Evolutionary conservation across 805 yeast species (phyloP), one percentile per base, ranked within the genome.

Genomic region (Ogataea paraovalis): DNA sequence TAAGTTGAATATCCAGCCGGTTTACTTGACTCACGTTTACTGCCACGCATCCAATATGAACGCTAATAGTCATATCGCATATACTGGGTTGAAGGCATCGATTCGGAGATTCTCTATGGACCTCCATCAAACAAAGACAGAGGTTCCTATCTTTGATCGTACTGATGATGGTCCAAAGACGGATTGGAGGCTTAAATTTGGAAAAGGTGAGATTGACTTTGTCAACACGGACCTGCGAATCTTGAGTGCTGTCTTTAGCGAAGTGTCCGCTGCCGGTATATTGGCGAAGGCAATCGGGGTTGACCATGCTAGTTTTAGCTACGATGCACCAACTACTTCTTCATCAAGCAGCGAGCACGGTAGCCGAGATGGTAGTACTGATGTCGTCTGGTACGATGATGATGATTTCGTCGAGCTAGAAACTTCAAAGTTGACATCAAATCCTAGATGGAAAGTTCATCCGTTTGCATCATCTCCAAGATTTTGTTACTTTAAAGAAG

Each of bases 341-440:
- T 43, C 57, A 1, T 54, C 62, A 1, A 49, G 55, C 3, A 43
- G 39, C 20, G 58, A 51, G 2, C 42, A 41, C 25, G 16, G 14
- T 4, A 25, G 43, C 34, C 36, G 44, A 5, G 41, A 39, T n/a
- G 59, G 53, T 2, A 27, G 39, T 3, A 41, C 48, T 30, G 60
- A 56, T 38, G 39, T 50, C 22, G 50, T 46, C 2, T 90, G 97
- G 97, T 71, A 79, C 42, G 95, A 89, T 58, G 66, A 71, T 20
- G 85, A 85, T 48, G 97, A 90, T 61, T 90, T 78, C 55, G 69
- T 78, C 10, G 97, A 90, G 55, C 59, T 89, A 39, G 87, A 85
- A 49, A 68, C 73, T 42, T 73, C 77, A 4, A 54, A 70, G 1
- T 62, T 69, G 4, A 69, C 59, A 50, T 70, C 54, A 43, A 55